Percentiles rank a stretch among this genome's conserved stretches.
These are phyloP conservation scores for Saturnispora gosingensis DNA, from an alignment of 805 yeast genomes.

Conservation along the genomic window DNA sequence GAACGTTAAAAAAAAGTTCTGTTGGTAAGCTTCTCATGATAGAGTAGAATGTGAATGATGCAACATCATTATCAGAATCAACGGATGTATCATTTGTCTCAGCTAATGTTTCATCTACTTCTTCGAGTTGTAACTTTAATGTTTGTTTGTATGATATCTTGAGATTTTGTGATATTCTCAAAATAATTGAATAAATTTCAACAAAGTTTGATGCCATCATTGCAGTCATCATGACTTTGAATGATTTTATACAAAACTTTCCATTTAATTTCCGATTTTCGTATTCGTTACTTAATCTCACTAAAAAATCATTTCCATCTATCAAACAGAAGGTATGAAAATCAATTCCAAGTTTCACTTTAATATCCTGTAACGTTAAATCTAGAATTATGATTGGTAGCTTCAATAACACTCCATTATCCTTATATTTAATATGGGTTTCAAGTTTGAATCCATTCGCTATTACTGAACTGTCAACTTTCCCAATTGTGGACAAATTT, in stretches of 20 bases:
- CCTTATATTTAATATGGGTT: conserved; percentile 66
- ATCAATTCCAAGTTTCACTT: conserved; percentile 64
- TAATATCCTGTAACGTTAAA: conserved; percentile 45
- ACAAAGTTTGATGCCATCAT: conserved; percentile 75
- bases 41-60: conserved; percentile 17
- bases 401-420: conserved; percentile 32
- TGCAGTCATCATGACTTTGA: conserved; percentile 66
- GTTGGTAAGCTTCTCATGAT: conserved; percentile 47
- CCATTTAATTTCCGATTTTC: conserved; percentile 45
- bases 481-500: conserved; percentile 53
- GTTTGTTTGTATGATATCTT: conserved; percentile 67
- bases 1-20: conserved; percentile 53
- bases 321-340: conserved; percentile 75
- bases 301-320: conserved; percentile 35
- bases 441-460: conserved; percentile 43
- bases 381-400: conserved; percentile 63
- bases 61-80: not conserved
- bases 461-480: conserved; percentile 65
- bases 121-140: conserved; percentile 33
- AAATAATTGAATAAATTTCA: conserved; percentile 64
- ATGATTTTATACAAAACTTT: conserved; percentile 37
- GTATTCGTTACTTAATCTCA: conserved; percentile 57
- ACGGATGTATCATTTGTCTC: not conserved
- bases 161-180: conserved; percentile 66
- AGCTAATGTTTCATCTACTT: not conserved